A percentile compares a stretch with the other conserved stretches of the same genome.
Conservation (phyloP, 768 basidiomycete species). For the Pholiota conissans region DNA sequence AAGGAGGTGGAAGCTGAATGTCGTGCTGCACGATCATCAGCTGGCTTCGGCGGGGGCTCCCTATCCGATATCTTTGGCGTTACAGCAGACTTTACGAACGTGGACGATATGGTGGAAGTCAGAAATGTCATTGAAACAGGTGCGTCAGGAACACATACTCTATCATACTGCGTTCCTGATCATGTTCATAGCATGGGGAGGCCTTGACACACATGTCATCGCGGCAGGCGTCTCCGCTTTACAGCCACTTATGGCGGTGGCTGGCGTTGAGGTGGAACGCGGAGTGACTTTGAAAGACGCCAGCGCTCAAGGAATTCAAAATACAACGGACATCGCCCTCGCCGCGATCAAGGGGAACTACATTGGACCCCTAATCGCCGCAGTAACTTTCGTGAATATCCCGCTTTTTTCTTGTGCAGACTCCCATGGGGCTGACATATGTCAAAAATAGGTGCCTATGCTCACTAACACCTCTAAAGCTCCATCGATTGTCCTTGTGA, state of each 20-base stretch:
- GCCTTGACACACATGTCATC: slow-evolving; percentile 81
- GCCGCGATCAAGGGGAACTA: slow-evolving; percentile 67
- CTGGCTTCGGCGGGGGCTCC: slow-evolving; percentile 12
- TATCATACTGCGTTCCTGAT: neutral
- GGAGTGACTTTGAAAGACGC: slow-evolving; percentile 37
- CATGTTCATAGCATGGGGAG: slow-evolving; percentile 63
- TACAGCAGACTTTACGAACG: slow-evolving; percentile 62
- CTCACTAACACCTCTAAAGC: slow-evolving; percentile 60
- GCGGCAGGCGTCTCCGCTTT: slow-evolving; percentile 85
- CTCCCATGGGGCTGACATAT: neutral
- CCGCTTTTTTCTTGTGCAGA: neutral
- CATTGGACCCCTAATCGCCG: slow-evolving; percentile 66
- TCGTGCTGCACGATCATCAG: slow-evolving; percentile 19
- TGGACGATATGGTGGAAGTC: slow-evolving; percentile 66
- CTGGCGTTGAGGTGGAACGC: slow-evolving; percentile 47
- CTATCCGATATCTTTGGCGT: slow-evolving; percentile 43
- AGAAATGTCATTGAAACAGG: slow-evolving; percentile 54
- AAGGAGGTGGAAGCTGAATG: slow-evolving; percentile 66
- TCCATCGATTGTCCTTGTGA: slow-evolving; percentile 78
- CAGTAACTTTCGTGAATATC: slow-evolving; percentile 65
- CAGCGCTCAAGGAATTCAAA: slow-evolving; percentile 55
- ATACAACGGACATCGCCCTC: slow-evolving; percentile 53
- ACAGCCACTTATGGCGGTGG: slow-evolving; percentile 70
- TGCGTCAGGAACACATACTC: slow-evolving; percentile 28
- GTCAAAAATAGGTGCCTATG: slow-evolving; percentile 64